A percentile compares a stretch with the other conserved stretches of the same genome.
Evolutionary conservation across 2,329 filamentous ascomycete species (phyloP).

Genomic region (Cercospora janseana): DNA sequence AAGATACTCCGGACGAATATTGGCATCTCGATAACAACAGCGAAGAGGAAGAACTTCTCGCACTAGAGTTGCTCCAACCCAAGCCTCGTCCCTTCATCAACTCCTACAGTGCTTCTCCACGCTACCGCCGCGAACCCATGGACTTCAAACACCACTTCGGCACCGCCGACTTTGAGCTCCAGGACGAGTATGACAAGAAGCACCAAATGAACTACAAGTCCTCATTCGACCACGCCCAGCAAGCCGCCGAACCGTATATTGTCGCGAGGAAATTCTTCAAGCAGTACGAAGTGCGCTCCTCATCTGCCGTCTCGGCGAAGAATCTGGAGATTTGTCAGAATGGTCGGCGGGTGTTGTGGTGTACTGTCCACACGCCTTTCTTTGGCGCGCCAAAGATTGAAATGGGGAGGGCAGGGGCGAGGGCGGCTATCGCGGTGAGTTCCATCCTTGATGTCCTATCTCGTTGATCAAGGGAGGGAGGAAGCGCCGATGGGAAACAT

Average conservation of each 20-base stretch:
- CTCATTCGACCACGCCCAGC: no score
- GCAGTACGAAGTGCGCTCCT: constrained; percentile 10
- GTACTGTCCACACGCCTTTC: constrained; percentile 7
- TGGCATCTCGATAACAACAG: not conserved
- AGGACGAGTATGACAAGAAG: no score
- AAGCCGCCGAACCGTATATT: not conserved
- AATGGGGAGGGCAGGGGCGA: not conserved
- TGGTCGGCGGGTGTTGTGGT: constrained; percentile 8
- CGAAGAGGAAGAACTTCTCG: not conserved
- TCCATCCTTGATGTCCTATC: not conserved
- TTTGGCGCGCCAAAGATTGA: constrained; percentile 10
- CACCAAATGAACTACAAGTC: no score
- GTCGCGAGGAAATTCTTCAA: constrained; percentile 11
- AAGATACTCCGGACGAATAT: no score
- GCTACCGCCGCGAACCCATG: constrained; percentile 6
- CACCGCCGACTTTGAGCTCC: no score
- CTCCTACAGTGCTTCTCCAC: not conserved
- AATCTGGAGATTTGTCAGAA: constrained; percentile 16
- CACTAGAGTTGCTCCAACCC: not conserved
- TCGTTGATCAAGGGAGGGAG: no score
- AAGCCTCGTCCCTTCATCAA: constrained; percentile 1
- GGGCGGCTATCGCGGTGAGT: constrained; percentile 4
- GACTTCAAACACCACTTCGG: no score
- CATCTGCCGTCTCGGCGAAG: constrained; percentile 9
- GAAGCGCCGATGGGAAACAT: no score